Base-by-base conservation (phyloP, 768 basidiomycete species). In the Russula brevipes region DNA sequence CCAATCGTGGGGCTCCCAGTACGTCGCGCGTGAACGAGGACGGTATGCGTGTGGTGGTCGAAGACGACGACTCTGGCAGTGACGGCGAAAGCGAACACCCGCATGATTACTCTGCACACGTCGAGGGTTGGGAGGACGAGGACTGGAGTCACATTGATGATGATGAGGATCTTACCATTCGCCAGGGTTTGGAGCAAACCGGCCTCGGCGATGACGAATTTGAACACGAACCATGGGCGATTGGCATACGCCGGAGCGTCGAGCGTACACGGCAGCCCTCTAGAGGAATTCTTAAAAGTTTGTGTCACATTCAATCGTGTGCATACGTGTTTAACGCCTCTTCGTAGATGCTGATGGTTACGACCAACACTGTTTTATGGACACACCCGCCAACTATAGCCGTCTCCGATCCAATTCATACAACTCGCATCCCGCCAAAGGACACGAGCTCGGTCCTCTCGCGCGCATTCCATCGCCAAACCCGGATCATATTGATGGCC, bases 201-300 rank as follows among this genome's bases (percentile, higher is more conserved):
- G 77, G 74, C 55, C 71, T 84, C 44, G 82, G 80, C 35, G 81
- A 85, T 36, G 84, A 81, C 14, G 79, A 78, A 31, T 76, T 73
- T 33, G 84, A 84, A 41, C 81, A 83, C 61, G 87, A 89, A 69
- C 85, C 88, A 24, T 94, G 91, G 91, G 91, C 88, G 47, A 78
- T 83, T 39, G 80, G 86, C 66, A 70, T 93, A 62, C 83, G 92
- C 69, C 76, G 89, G 69, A 88, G 87, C 72, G 69, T 87, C 33
- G 87, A 95, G 78, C 77, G 83, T 74, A 76, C 80, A 44, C 77
- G 82, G 68, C 70, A 76, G 66, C 94, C 92, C 3, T 76, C 84
- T 35, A 91, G 81, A 73, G 93, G 96, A 24, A 98, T 99, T 61
- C 76, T 99, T 65, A 99, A 98, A 79, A 75, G 91, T 91, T 83